A percentile compares a stretch with the other conserved stretches of the same genome.
These are phyloP conservation scores for Colletotrichum tropicicola DNA, from an alignment of 2,329 filamentous ascomycete genomes.

Conservation along the genomic window DNA sequence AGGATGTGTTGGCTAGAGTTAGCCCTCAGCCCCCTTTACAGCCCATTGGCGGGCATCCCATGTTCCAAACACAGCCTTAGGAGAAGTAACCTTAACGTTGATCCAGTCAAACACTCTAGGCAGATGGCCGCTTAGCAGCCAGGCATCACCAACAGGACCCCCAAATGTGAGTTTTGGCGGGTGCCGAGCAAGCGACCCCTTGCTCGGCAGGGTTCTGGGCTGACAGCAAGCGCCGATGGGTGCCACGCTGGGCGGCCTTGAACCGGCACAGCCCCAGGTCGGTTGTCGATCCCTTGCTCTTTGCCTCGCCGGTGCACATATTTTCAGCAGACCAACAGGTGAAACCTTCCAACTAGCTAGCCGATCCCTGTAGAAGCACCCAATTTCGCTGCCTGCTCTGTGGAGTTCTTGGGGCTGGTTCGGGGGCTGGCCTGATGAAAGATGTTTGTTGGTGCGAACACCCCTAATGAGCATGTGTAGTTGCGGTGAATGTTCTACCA, in stretches of 20 bases:
- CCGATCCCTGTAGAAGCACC: not conserved
- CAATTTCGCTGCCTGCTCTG: not conserved
- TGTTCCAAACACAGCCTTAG: slow-evolving; percentile 14
- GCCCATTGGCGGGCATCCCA: not conserved
- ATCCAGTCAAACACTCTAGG: not conserved
- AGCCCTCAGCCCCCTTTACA: not conserved
- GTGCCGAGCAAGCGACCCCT: not conserved
- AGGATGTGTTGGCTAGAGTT: not conserved
- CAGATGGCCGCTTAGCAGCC: not conserved
- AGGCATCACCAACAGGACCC: not conserved
- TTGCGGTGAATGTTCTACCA: too few relatives aligned
- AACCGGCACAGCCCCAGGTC: not conserved
- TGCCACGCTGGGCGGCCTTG: not conserved
- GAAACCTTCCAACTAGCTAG: not conserved
- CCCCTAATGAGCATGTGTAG: not conserved
- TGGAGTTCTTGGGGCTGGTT: not conserved
- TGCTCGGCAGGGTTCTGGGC: not conserved
- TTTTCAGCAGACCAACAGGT: not conserved
- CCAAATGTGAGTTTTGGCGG: not conserved
- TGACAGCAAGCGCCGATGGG: slow-evolving; percentile 8
- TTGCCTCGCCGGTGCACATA: not conserved
- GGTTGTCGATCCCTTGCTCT: not conserved
- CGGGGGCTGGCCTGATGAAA: not conserved
- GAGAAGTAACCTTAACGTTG: not conserved
- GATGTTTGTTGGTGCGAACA: not conserved